Base-by-base conservation (phyloP, 371 early-diverging fungal genomes). In the Mortierella sp. region DNA sequence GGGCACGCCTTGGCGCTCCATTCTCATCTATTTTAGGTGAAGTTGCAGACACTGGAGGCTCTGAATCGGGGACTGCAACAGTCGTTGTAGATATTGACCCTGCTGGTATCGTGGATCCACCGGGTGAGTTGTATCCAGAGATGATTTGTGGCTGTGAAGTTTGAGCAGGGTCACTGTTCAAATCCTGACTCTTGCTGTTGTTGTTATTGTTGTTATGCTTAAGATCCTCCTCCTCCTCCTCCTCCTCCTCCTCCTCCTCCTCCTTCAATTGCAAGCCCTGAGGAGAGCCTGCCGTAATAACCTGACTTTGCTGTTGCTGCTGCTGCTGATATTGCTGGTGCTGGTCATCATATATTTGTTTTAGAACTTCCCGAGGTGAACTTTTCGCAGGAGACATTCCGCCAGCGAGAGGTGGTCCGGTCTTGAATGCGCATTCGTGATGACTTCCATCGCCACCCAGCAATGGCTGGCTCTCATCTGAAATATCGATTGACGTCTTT, bases 341-440 rank as follows among this genome's bases (percentile, higher is more conserved):
- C 6, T 35, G 35, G 28, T 26, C 12, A 20, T 45, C 43, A 51
- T 64, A 35, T 45, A n/a, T 22, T 24, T 45, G 65, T 66, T 57
- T 14, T n/a, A 52, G 65, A 14, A 24, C 5, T 22, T 54, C 18
- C 6, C n/a, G 59, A 10, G 30, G 60, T 28, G 47, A 39, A 12
- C 4, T 18, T 28, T n/a, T 18, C 14, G n/a, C 40, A 45, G 66
- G 30, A 11, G 35, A 45, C 35, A 35, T 35, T 45, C n/a, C 18
- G 18, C 18, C 47, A 47, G 16, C 18, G 24, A 24, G 18, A 18
- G 24, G 8, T 47, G 68, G 45, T 60, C 60, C 61, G 3, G 68
- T 43, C 61, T 14, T 68, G 51, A 68, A 68, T 5, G 47, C 51
- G 9, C 51, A 60, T 10, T 35, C 51, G 24, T 68, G 61, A 5